phyloP scores from a whole-genome alignment of 2,329 filamentous ascomycete species.

The Penicillium sp. region DNA sequence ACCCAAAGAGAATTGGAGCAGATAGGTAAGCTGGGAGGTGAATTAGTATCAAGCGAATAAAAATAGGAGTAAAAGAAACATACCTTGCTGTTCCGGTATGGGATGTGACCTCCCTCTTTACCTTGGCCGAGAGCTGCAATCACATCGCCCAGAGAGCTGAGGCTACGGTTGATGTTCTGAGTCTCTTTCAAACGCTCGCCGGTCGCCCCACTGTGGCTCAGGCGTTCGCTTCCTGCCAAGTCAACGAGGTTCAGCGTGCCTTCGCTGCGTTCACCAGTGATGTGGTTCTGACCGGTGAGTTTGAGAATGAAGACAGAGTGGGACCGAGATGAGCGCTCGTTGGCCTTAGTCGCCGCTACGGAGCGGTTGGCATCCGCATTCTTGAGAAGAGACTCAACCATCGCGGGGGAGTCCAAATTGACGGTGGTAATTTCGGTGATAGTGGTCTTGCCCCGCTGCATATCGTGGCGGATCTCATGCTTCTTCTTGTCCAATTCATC shows the following conservation, averaged over 20 bases:
- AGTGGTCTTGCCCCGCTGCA: constrained; percentile 73
- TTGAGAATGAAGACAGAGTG: constrained; percentile 94
- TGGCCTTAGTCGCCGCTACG: constrained; percentile 95
- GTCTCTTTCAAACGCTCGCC: constrained; percentile 90
- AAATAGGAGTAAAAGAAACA: constrained; percentile 20
- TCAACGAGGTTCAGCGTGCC: constrained; percentile 95
- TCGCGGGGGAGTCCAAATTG: constrained; percentile 71
- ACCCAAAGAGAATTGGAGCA: constrained; percentile 90
- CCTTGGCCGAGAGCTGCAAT: constrained; percentile 88
- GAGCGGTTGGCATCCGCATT: constrained; percentile 82
- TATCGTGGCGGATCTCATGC: constrained; percentile 85
- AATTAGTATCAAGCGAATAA: constrained; percentile 17
- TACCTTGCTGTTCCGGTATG: constrained; percentile 93
- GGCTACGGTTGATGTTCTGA: constrained; percentile 93
- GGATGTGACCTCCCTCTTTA: constrained; percentile 74
- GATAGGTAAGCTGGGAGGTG: constrained; percentile 69
- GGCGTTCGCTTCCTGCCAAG: constrained; percentile 84
- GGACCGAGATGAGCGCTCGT: constrained; percentile 88
- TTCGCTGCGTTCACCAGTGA: constrained; percentile 80
- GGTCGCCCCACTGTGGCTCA: constrained; percentile 82
- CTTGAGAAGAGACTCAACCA: constrained; percentile 75
- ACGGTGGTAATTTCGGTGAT: constrained; percentile 79
- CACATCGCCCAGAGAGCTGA: constrained; percentile 90
- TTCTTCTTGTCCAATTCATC: constrained; percentile 75
- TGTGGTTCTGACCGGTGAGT: constrained; percentile 63